Evolutionary conservation across 805 yeast species (phyloP).

Genomic region (Cyberlindnera subsufficiens): DNA sequence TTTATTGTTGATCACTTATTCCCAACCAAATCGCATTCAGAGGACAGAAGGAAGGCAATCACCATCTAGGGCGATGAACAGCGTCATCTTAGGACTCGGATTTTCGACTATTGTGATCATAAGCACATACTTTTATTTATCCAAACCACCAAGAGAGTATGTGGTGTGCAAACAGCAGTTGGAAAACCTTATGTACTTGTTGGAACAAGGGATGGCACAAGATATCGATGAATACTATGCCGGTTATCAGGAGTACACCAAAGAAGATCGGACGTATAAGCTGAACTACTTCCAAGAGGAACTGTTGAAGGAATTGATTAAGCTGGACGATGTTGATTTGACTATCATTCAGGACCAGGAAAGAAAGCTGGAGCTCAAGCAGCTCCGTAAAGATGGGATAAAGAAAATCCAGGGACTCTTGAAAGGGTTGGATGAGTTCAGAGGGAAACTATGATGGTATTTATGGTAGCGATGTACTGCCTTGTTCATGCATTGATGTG

Average conservation of each 20-base stretch:
- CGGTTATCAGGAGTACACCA: constrained; percentile 2
- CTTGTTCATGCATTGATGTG: background rate
- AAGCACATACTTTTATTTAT: too few relatives aligned
- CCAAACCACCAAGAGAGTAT: too few relatives aligned
- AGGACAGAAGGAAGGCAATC: too few relatives aligned
- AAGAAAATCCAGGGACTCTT: constrained; percentile 44
- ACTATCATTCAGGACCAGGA: constrained; percentile 25
- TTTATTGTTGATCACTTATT: too few relatives aligned
- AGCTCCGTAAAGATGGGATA: constrained; percentile 53
- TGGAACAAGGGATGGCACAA: constrained; percentile 2
- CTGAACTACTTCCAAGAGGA: constrained; percentile 59
- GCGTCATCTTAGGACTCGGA: too few relatives aligned
- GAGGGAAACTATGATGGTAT: background rate
- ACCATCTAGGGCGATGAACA: too few relatives aligned
- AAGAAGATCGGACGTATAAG: constrained; percentile 34
- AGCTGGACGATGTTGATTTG: constrained; percentile 56
- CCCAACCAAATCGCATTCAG: too few relatives aligned
- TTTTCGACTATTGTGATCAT: too few relatives aligned
- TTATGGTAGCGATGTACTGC: background rate
- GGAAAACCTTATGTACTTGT: background rate
- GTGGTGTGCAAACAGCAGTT: background rate
- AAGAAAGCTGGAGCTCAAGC: constrained; percentile 43
- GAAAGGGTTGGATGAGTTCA: constrained; percentile 15
- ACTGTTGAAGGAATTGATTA: constrained; percentile 59
- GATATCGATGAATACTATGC: constrained; percentile 6